Percentiles rank a stretch among this genome's conserved stretches.
These are phyloP conservation scores for Termitomyces bulborhizus DNA, from an alignment of 768 basidiomycete genomes.

Conservation along the genomic window DNA sequence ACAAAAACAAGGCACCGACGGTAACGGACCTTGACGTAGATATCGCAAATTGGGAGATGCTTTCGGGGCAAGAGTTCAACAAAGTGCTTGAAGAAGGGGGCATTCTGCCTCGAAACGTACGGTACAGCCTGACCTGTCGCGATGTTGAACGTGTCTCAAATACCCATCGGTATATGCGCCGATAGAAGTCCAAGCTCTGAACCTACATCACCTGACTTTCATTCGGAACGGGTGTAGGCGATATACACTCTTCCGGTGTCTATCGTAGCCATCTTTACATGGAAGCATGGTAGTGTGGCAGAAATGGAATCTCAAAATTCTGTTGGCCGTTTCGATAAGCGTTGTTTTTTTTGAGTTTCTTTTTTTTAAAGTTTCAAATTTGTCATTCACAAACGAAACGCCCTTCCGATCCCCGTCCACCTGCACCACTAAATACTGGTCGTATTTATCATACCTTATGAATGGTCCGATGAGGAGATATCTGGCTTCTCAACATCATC, in stretches of 20 bases:
- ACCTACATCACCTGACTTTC: not conserved
- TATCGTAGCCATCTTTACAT: not conserved
- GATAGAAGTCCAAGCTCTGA: conserved; percentile 11
- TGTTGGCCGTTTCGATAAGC: conserved; percentile 23
- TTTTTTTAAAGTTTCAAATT: conserved; percentile 26
- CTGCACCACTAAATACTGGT: conserved; percentile 46
- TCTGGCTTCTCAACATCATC: conserved; percentile 30
- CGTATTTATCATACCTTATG: not conserved
- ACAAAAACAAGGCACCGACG: conserved; percentile 18
- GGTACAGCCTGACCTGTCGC: conserved; percentile 85
- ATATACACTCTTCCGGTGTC: not conserved
- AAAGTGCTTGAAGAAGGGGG: conserved; percentile 42
- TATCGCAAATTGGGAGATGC: conserved; percentile 54
- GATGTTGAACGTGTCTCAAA: conserved; percentile 64
- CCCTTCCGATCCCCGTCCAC: conserved; percentile 52
- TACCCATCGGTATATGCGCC: conserved; percentile 20
- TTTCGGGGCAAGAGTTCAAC: conserved; percentile 35
- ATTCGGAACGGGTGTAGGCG: not conserved
- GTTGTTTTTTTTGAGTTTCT: conserved; percentile 36
- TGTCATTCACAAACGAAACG: conserved; percentile 32
- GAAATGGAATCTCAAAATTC: not conserved
- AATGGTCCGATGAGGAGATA: not conserved
- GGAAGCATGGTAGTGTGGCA: not conserved
- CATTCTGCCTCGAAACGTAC: conserved; percentile 44
- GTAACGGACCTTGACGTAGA: conserved; percentile 21